Conservation (phyloP, 2,329 filamentous ascomycete species). For the Aspergillus tubingensis region DNA sequence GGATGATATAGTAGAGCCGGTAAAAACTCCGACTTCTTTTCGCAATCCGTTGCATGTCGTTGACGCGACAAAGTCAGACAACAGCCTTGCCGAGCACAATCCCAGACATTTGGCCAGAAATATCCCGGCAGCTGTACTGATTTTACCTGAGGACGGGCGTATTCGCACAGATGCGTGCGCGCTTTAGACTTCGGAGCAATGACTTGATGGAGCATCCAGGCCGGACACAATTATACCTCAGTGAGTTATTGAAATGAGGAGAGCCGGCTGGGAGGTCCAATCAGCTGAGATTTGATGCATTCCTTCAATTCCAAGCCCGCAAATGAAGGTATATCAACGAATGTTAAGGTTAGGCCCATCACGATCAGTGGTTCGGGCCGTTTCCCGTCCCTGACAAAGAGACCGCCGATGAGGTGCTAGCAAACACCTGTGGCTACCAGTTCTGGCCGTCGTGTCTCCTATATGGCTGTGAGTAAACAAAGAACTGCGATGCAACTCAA, state of each 20-base stretch:
- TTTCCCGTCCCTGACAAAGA: slow-evolving; percentile 24
- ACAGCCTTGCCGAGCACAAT: neutral
- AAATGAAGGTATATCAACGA: too few relatives aligned
- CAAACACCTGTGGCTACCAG: slow-evolving; percentile 2
- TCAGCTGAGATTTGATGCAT: too few relatives aligned
- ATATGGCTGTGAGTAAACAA: slow-evolving; percentile 23
- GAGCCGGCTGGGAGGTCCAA: too few relatives aligned
- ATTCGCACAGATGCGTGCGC: slow-evolving; percentile 18
- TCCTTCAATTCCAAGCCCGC: too few relatives aligned
- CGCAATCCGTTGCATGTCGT: slow-evolving; percentile 1
- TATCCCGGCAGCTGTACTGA: slow-evolving; percentile 16
- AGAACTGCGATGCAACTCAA: slow-evolving; percentile 25
- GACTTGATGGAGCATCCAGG: too few relatives aligned
- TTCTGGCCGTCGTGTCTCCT: slow-evolving; percentile 21
- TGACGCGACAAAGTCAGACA: neutral
- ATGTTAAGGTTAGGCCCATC: slow-evolving; percentile 25
- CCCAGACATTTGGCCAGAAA: slow-evolving; percentile 20
- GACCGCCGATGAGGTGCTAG: slow-evolving; percentile 20
- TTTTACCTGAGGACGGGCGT: slow-evolving; percentile 14
- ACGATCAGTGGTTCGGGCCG: slow-evolving; percentile 27
- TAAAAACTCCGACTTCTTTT: neutral
- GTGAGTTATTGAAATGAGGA: too few relatives aligned
- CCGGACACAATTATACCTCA: too few relatives aligned
- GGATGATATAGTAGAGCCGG: slow-evolving; percentile 19
- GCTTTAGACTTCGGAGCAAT: too few relatives aligned